phyloP scores from a whole-genome alignment of 1,284 basidiomycete genomes.

The Schizopora paradoxa region DNA sequence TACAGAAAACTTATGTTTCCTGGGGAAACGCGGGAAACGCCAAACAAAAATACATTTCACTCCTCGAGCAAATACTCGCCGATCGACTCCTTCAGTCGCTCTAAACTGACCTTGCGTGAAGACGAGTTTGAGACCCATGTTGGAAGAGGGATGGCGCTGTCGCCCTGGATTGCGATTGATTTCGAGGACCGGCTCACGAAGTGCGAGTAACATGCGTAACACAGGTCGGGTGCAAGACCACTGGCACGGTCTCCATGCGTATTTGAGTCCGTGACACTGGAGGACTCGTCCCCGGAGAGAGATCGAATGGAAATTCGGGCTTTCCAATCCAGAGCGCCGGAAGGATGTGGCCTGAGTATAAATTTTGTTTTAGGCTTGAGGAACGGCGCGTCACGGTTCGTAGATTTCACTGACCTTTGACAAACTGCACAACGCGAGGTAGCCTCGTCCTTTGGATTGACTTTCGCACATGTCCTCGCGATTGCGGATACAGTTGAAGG shows the following conservation, averaged over 20 bases:
- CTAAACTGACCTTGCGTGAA: background rate
- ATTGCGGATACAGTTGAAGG: conserved; percentile 89
- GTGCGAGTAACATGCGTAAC: conserved; percentile 72
- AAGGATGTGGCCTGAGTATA: conserved; percentile 56
- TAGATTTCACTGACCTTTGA: conserved; percentile 48
- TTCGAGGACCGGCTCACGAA: conserved; percentile 47
- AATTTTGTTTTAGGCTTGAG: conserved; percentile 8
- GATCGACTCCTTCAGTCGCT: conserved; percentile 21
- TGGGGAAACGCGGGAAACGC: too few species aligned
- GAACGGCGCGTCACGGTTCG: background rate
- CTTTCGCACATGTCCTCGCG: conserved; percentile 76
- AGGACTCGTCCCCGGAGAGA: conserved; percentile 27
- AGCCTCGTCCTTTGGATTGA: conserved; percentile 62
- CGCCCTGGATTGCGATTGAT: background rate
- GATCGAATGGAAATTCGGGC: conserved; percentile 64
- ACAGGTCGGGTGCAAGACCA: conserved; percentile 49
- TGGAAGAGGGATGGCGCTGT: conserved; percentile 29
- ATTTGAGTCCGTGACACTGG: conserved; percentile 6
- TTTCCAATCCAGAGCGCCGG: conserved; percentile 70
- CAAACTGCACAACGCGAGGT: conserved; percentile 61
- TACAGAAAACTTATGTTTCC: too few species aligned
- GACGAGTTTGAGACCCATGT: conserved; percentile 29
- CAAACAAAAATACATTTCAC: too few species aligned
- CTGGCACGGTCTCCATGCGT: too few species aligned
- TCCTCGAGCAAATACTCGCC: conserved; percentile 32